Base-by-base conservation (phyloP, 2,329 filamentous ascomycete species). In the Aspergillus novoparasiticus region DNA sequence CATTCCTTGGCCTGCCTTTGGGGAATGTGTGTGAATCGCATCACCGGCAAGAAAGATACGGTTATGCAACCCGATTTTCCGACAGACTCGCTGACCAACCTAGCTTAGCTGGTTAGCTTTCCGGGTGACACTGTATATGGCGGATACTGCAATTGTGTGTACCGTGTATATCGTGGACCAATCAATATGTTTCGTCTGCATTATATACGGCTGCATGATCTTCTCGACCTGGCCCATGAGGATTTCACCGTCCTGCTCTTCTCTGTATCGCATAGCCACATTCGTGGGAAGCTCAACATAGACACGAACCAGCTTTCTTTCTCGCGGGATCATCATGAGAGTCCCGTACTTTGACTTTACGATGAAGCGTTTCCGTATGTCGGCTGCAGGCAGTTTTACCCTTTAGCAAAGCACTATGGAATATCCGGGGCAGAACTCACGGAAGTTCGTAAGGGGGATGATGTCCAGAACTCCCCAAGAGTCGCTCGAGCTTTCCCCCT, bases 1-100 rank as follows among this genome's bases (percentile, higher is more conserved):
- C 57, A 62, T 62, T 12, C 60, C 60, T 59, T 62, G 60, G 0
- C 60, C 60, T n/a, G 48, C 60, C 32, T 62, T 62, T 6, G 60
- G 57, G 5, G 60, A 62, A 23, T 62, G 60, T 62, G 60, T 62
- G 32, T 62, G 60, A n/a, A 59, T 53, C 2, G 60, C 57, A 11
- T 62, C 60, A 5, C 60, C 60, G 0, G 60, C 60, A 6, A 62
- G 57, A 28, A 60, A 60, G 10, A 32, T 48, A 28, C 57, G 45
- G 16, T 39, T 51, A 10, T 53, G 14, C 12, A 28, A 3, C 2
- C 30, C 21, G 32, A 53, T 34, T 14, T 53, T 46, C 4, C 19
- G 28, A 16, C 28, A 50, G 3, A 59, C 9, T 10, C 46, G 11
- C 34, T 59, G 57, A 10, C 57, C 57, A 28, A 59, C 45, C 46